Conservation (phyloP, 2,329 filamentous ascomycete species). For the Cercospora janseana region DNA sequence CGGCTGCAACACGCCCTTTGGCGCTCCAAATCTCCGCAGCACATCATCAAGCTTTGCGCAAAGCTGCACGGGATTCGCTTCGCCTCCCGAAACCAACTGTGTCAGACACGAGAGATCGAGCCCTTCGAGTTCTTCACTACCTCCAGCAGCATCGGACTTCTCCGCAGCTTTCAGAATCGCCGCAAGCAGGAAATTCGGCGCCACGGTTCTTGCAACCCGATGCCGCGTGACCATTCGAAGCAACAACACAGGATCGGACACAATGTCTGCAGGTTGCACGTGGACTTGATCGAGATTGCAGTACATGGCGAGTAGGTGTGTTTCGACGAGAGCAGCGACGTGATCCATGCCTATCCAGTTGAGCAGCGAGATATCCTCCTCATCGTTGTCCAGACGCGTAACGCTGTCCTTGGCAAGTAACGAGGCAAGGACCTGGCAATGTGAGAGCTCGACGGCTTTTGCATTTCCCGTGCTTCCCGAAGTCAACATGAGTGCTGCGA, state of each 20-base stretch:
- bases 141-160: neutral
- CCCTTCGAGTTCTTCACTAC: neutral
- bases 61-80: constrained; percentile 40
- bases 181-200: constrained; percentile 44
- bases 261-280: constrained; percentile 42
- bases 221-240: constrained; percentile 43
- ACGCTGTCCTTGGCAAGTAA: constrained; percentile 14
- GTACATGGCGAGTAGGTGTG: constrained; percentile 52
- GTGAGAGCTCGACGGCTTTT: constrained; percentile 31
- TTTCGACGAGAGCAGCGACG: constrained; percentile 52
- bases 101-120: neutral
- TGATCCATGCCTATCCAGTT: constrained; percentile 57
- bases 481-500: constrained; percentile 23
- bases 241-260: constrained; percentile 42
- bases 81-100: constrained; percentile 46
- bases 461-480: constrained; percentile 24
- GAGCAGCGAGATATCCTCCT: constrained; percentile 29
- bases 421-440: constrained; percentile 27
- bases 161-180: neutral
- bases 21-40: constrained; percentile 9
- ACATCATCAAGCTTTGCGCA: constrained; percentile 1
- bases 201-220: constrained; percentile 46
- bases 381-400: neutral
- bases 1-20: constrained; percentile 14
- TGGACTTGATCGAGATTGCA: constrained; percentile 48